Conservation (phyloP, 2,329 filamentous ascomycete species). For the Fusarium penzigii region DNA sequence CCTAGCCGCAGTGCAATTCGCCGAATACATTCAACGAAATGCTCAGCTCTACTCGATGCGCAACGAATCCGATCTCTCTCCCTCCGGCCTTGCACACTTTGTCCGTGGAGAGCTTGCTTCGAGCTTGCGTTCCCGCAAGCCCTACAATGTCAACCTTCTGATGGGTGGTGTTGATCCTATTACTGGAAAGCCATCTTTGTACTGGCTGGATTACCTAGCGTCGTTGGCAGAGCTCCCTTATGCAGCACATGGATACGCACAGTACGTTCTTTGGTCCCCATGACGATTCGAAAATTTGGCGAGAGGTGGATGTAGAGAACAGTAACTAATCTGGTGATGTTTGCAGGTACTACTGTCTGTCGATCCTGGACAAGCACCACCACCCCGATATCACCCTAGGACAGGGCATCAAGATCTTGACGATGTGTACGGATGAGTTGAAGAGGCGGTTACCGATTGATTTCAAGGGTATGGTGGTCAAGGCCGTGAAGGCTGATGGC, state of each 20-base stretch:
- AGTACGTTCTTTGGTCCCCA: constrained; percentile 58
- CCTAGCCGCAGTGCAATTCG: constrained; percentile 80
- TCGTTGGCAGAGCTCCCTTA: constrained; percentile 87
- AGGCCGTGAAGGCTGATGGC: constrained; percentile 93
- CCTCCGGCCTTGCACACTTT: constrained; percentile 86
- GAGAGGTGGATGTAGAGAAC: background rate
- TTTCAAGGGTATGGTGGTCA: constrained; percentile 96
- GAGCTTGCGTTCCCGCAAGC: constrained; percentile 86
- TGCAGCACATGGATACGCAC: constrained; percentile 95
- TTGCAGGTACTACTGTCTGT: constrained; percentile 89
- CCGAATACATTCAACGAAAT: constrained; percentile 99
- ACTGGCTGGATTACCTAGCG: constrained; percentile 97
- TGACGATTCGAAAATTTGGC: background rate
- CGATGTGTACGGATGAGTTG: constrained; percentile 94
- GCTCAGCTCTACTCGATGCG: constrained; percentile 98
- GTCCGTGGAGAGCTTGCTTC: constrained; percentile 91
- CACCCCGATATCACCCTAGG: constrained; percentile 89
- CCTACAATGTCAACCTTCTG: constrained; percentile 95
- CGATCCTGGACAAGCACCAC: constrained; percentile 97
- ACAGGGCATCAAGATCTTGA: constrained; percentile 87
- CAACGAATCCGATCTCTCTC: constrained; percentile 89
- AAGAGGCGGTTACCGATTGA: constrained; percentile 97
- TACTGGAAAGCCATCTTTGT: constrained; percentile 85
- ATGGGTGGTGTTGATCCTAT: constrained; percentile 93
- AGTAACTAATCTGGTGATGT: constrained; percentile 24